Base-by-base conservation (phyloP, 1,284 basidiomycete species). In the Butyriboletus appendiculatus region DNA sequence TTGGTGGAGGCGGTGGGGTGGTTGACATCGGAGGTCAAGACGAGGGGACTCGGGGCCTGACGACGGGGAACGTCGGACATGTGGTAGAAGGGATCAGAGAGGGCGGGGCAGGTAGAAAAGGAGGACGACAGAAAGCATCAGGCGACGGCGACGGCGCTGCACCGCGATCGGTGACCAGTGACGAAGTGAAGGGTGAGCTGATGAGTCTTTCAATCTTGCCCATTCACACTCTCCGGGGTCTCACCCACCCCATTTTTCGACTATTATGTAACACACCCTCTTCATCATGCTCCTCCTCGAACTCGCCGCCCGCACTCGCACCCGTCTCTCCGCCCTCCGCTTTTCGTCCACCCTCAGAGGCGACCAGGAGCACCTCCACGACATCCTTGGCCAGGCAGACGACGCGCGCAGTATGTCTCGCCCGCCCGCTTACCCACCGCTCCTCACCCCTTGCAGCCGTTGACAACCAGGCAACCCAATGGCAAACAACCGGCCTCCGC, bases 31-130 rank as follows among this genome's bases (percentile, higher is more conserved):
- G 86, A 84, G 44, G 84, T 78, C 68, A 90, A 87, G 44, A 91
- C 81, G 67, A 90, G 86, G 58, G 89, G 89, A 62, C 84, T 86
- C 18, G 89, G 88, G 39, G 82, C 82, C 65, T 86, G 87, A 58
- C 86, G 81, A 67, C 87, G 85, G 58, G 76, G 75, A 60, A 30
- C 32, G 50, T 65, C 63, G 35, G 61, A 42, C 63, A 65, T 64
- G 56, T 20, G 20, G 41, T 12, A 24, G 41, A 34, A 37, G 7
- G 32, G 40, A 44, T 63, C 56, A 65, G 37, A 63, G 53, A n/a
- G 26, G 40, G 33, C 42, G 45, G 33, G 50, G 35, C 22, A 32
- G 34, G 42, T 11, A 45, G 43, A 40, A 39, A 45, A 28, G 32
- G 53, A 34, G 33, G 33, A 22, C 51, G 49, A 34, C 22, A 51